A percentile compares a stretch with the other conserved stretches of the same genome.
phyloP scores from a whole-genome alignment of 495 filamentous ascomycete genomes.

The Xylaria cubensis region DNA sequence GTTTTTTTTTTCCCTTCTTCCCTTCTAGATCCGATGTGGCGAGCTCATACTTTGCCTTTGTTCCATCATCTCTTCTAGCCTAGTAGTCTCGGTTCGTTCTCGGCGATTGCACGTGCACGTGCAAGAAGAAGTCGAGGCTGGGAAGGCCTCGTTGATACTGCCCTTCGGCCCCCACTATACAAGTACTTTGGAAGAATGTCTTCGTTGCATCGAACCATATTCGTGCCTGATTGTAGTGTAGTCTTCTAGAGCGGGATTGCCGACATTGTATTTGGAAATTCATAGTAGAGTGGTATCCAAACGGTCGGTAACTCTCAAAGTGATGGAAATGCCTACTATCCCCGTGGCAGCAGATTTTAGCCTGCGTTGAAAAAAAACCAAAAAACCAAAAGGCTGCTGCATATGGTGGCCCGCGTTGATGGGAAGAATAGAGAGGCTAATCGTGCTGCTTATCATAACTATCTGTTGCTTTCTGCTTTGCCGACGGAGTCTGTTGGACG shows the following conservation, averaged over 20 bases:
- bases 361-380: background rate
- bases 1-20: background rate
- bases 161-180: constrained; percentile 5
- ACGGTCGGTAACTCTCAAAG: constrained; percentile 20
- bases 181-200: background rate
- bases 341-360: constrained; percentile 1
- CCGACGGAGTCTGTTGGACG: background rate
- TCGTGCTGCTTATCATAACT: background rate
- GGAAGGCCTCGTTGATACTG: background rate
- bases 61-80: background rate
- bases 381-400: background rate
- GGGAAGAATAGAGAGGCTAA: background rate
- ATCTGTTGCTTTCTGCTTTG: background rate
- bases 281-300: constrained; percentile 20
- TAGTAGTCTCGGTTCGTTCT: background rate
- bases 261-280: constrained; percentile 21
- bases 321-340: background rate
- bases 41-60: background rate
- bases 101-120: background rate
- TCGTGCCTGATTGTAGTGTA: background rate
- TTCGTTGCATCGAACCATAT: constrained; percentile 8
- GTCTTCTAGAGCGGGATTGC: constrained; percentile 19
- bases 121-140: constrained; percentile 6
- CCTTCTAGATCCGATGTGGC: background rate
- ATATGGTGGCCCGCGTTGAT: background rate